Evolutionary conservation across 2,329 filamentous ascomycete species (phyloP), one percentile per base, ranked within the genome.

Genomic region (Aspergillus niger): DNA sequence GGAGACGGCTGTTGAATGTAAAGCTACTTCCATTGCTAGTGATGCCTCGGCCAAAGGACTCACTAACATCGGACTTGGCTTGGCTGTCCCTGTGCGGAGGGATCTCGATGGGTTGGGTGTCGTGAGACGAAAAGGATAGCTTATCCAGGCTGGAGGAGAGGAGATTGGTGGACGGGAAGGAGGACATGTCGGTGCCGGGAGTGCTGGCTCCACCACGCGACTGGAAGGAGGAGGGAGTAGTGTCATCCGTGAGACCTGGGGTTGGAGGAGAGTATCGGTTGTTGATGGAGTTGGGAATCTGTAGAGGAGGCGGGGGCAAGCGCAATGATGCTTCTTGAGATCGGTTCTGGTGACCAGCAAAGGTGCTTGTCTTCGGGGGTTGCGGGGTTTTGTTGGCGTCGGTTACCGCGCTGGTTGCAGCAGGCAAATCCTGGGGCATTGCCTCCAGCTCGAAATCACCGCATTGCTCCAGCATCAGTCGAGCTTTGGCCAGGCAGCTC

Each of bases 401-500:
- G 39, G 55, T 53, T 22, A 38, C 57, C n/a, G 44, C 66, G 48
- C 53, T 51, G 53, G 56, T 20, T 15, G 47, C 48, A 28, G 48
- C 58, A 22, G 60, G 48, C 36, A 49, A 57, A 36, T 82, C 84
- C 26, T 90, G 76, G 30, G 81, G 75, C 41, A 77, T 64, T 39
- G 79, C 72, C 66, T 90, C 86, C 66, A 93, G 87, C 74, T 97
- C 92, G 66, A 97, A 96, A 74, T 97, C 93, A 20, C 93, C 92
- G 64, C 95, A 92, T 62, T 90, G 85, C 76, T 97, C 92, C 60
- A 99, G 89, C 48, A 96, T 87, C 72, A 86, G 84, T 69, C 92
- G 92, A 10, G 93, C 90, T 77, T 93, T 94, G 6, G 90, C 89
- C 20, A 97, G 90, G 75, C 94, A 97, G 68, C 97, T 92, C 43